Conservation (phyloP, 2,329 filamentous ascomycete species). For the Xylaria arbuscula region DNA sequence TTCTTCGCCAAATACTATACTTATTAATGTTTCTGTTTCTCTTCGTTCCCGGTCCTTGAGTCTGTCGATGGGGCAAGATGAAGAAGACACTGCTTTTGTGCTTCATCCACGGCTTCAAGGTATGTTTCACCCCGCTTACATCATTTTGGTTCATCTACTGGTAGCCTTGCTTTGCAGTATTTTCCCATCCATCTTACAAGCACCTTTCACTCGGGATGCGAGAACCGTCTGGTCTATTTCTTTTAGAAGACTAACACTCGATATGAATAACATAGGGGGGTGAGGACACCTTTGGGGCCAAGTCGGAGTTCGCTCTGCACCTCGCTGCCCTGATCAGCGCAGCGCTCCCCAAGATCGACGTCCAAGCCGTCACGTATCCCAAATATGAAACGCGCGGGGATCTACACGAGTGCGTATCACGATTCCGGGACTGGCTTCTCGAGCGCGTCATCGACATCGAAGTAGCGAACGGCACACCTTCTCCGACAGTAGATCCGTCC, state of each 20-base stretch:
- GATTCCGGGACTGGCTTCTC: conserved; percentile 85
- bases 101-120: conserved; percentile 91
- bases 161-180: neutral
- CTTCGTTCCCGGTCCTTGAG: conserved; percentile 14
- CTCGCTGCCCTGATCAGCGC: conserved; percentile 72
- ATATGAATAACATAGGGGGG: conserved; percentile 65
- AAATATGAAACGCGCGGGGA: conserved; percentile 86
- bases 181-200: neutral
- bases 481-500: conserved; percentile 50
- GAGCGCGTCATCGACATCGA: conserved; percentile 96
- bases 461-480: conserved; percentile 71
- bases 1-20: conserved; percentile 16
- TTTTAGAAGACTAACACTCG: conserved; percentile 9
- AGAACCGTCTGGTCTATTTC: neutral
- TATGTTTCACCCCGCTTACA: conserved; percentile 32
- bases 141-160: neutral
- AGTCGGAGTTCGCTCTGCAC: conserved; percentile 76
- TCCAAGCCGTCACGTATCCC: conserved; percentile 78
- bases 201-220: neutral
- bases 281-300: conserved; percentile 78
- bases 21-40: conserved; percentile 14
- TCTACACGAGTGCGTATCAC: conserved; percentile 74
- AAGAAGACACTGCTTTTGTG: conserved; percentile 84
- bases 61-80: conserved; percentile 61
- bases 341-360: conserved; percentile 74